Percentiles rank a stretch among this genome's conserved stretches.
These are phyloP conservation scores for Verticillium longisporum DNA, from an alignment of 2,329 filamentous ascomycete genomes.

Conservation along the genomic window DNA sequence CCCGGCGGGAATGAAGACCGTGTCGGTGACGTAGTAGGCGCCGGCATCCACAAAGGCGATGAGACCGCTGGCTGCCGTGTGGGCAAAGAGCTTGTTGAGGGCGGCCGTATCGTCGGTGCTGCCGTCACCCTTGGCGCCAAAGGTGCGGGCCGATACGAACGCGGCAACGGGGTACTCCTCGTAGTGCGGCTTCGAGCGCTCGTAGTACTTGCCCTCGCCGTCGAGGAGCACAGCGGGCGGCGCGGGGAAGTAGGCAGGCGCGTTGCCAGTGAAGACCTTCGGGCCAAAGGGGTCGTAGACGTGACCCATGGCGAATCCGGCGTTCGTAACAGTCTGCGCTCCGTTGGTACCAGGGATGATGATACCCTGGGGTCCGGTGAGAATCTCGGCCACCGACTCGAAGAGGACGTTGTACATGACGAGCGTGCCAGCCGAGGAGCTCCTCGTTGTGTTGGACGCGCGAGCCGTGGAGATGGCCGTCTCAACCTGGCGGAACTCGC, in stretches of 20 bases:
- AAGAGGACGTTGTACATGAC: slow-evolving; percentile 42
- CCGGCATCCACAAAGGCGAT: slow-evolving; percentile 57
- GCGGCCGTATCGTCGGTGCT: slow-evolving; percentile 66
- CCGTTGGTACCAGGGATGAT: slow-evolving; percentile 49
- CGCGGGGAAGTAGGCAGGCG: slow-evolving; percentile 37
- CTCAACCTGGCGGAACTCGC: slow-evolving; percentile 58
- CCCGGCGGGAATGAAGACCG: slow-evolving; percentile 39
- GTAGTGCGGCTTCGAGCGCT: slow-evolving; percentile 74
- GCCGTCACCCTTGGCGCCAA: slow-evolving; percentile 67
- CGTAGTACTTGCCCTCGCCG: slow-evolving; percentile 51
- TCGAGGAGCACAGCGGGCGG: slow-evolving; percentile 45
- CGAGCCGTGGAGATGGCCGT: slow-evolving; percentile 61
- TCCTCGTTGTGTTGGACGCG: slow-evolving; percentile 18
- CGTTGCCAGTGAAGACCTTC: slow-evolving; percentile 39
- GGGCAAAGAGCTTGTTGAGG: slow-evolving; percentile 58
- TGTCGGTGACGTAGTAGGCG: slow-evolving; percentile 52
- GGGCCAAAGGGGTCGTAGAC: slow-evolving; percentile 47
- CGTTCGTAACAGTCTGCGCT: slow-evolving; percentile 43
- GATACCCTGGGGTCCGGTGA: slow-evolving; percentile 32
- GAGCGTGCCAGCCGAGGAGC: slow-evolving; percentile 33
- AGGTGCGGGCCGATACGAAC: slow-evolving; percentile 63
- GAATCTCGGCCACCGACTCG: slow-evolving; percentile 25
- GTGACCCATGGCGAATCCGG: slow-evolving; percentile 48
- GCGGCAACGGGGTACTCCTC: slow-evolving; percentile 46
- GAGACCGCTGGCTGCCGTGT: slow-evolving; percentile 41